A percentile compares a stretch with the other conserved stretches of the same genome.
phyloP scores from a whole-genome alignment of 805 yeast species.

The Saturnispora ahearnii region DNA sequence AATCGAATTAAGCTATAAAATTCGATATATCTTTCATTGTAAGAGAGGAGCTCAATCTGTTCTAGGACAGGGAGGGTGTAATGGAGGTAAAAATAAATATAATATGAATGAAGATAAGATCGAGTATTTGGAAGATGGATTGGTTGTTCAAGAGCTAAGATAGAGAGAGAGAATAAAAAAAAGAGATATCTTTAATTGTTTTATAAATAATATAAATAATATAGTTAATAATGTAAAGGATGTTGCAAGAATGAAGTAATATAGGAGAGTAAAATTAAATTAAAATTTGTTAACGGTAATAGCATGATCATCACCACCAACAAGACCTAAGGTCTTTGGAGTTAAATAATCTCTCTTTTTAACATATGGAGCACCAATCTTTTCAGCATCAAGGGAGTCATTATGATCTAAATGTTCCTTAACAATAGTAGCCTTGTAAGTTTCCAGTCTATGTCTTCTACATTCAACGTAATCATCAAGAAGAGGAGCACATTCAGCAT shows the following conservation, averaged over 20 bases:
- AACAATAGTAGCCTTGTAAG: slow-evolving; percentile 29
- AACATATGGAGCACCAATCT: slow-evolving; percentile 32
- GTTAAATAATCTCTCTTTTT: slow-evolving; percentile 31
- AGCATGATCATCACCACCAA: slow-evolving; percentile 29
- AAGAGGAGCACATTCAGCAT: slow-evolving; percentile 26
- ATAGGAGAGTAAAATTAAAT: background rate
- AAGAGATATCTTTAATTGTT: background rate
- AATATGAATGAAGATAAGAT: background rate
- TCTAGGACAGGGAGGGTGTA: slow-evolving; percentile 8
- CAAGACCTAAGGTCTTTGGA: slow-evolving; percentile 31
- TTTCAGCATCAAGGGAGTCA: slow-evolving; percentile 21
- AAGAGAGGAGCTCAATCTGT: background rate
- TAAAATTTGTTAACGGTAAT: slow-evolving; percentile 21
- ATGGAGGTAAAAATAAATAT: background rate
- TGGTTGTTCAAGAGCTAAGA: slow-evolving; percentile 4
- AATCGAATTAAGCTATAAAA: background rate
- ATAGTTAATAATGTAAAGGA: background rate
- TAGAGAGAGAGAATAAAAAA: background rate
- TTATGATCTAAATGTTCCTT: slow-evolving; percentile 26
- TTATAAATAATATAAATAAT: background rate
- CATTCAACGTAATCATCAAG: slow-evolving; percentile 31
- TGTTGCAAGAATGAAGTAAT: background rate
- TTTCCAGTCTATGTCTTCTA: slow-evolving; percentile 30
- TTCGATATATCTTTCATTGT: slow-evolving; percentile 4
- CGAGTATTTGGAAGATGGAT: slow-evolving; percentile 2